Evolutionary conservation across 176 grass and related monocot species (phyloP), one percentile per base, ranked within the genome.

Genomic region (Hsuehochloa calcarea): DNA sequence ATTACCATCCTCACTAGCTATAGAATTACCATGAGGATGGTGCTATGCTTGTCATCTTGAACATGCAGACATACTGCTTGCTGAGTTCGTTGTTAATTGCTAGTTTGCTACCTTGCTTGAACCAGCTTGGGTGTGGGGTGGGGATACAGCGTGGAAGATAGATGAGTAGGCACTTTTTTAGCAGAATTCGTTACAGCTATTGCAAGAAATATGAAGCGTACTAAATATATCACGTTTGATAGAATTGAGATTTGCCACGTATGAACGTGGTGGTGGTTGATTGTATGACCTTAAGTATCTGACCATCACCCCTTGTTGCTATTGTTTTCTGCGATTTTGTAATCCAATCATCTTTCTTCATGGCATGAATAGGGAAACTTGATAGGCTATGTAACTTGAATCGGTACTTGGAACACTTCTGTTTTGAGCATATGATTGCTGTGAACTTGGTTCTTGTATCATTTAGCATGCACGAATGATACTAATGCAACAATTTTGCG

Each of bases 391-490:
- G 20, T 6, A 82, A 55, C 13, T 40, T 41, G 10, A 25, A 44
- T 60, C 61, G 2, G 3, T 72, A 20, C 67, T 45, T 34, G 31
- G 31, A 34, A 34, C 4, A 8, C 10, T 41, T 70, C 22, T 80
- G 45, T 81, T 82, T 80, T 82, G 38, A 82, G 35, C 50, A 56
- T 81, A 26, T 23, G 22, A 12, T 65, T 49, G 27, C 29, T 83
- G 9, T 23, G 15, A 35, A 13, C 19, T 37, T 84, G 16, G 45
- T 10, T 66, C 22, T 43, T 51, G 46, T 84, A 3, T 68, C 29
- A 16, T 73, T 1, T 83, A 15, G 0, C 71, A 27, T 67, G 16
- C 35, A 26, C 12, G 13, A 39, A 75, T 35, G 19, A 37, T 74
- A 74, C 44, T 56, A 43, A 29, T 34, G 31, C 31, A 34, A 34